Evolutionary conservation across 371 early-diverging fungal species (phyloP).

Genomic region (Ordospora pajunii): DNA sequence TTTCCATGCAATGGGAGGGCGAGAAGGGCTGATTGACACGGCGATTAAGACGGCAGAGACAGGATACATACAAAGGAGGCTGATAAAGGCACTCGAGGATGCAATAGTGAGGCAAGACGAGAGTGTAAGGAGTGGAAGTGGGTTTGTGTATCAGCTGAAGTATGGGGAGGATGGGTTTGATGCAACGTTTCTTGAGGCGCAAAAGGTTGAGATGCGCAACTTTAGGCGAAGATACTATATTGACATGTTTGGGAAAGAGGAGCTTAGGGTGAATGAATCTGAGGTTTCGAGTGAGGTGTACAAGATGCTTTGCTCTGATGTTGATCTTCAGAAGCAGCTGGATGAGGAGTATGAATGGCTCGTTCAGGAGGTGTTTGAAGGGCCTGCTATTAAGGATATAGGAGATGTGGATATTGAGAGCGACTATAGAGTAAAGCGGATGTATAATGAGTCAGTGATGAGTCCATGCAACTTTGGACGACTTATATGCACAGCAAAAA

Average conservation of each 20-base stretch:
- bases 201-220: constrained; percentile 59
- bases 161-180: constrained; percentile 99
- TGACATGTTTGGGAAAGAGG: constrained; percentile 30
- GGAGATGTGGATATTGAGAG: not conserved
- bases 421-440: not conserved
- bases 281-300: constrained; percentile 22
- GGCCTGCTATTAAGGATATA: not conserved
- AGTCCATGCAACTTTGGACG: constrained; percentile 37
- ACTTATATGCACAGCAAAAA: constrained; percentile 4
- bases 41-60: constrained; percentile 99
- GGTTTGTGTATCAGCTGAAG: constrained; percentile 79
- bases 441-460: not conserved
- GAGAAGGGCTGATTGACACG: constrained; percentile 94
- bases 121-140: constrained; percentile 83
- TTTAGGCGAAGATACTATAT: constrained; percentile 31
- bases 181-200: constrained; percentile 76
- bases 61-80: constrained; percentile 96
- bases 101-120: constrained; percentile 92
- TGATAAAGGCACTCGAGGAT: constrained; percentile 95
- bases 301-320: constrained; percentile 23
- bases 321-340: constrained; percentile 30
- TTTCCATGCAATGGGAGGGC: constrained; percentile 99
- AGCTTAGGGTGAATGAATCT: not conserved
- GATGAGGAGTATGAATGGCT: constrained; percentile 35
- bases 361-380: not conserved